Conservation (phyloP, 306 rosid species). For the Fragaria vesca region DNA sequence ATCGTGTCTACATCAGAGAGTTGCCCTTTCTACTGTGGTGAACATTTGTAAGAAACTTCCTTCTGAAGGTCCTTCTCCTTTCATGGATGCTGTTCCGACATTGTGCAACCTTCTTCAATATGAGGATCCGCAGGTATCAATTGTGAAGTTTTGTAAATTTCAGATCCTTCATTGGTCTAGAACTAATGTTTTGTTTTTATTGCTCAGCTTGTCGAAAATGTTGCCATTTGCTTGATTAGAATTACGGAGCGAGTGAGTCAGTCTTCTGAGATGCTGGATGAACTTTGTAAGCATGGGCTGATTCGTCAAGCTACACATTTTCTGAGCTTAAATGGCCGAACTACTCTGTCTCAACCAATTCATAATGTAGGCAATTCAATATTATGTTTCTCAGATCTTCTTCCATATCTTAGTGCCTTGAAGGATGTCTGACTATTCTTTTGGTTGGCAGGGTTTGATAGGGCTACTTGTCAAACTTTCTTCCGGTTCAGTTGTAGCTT, state of each 20-base stretch:
- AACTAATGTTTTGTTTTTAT: conserved; percentile 20
- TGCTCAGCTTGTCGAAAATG: conserved; percentile 86
- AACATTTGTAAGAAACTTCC: conserved; percentile 94
- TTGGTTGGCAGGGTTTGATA: conserved; percentile 73
- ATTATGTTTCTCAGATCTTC: conserved; percentile 15
- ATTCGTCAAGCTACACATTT: conserved; percentile 68
- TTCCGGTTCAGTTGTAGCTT: conserved; percentile 79
- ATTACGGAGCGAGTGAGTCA: conserved; percentile 64
- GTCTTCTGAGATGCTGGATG: conserved; percentile 79
- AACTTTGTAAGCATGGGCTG: conserved; percentile 78
- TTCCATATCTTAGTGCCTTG: conserved; percentile 22
- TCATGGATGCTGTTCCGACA: conserved; percentile 93
- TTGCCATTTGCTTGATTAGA: conserved; percentile 74
- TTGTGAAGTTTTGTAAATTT: conserved; percentile 13
- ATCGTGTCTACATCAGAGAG: conserved; percentile 56
- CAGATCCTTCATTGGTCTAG: conserved; percentile 21
- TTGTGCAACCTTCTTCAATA: conserved; percentile 91
- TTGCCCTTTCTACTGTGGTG: conserved; percentile 92
- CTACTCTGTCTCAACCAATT: conserved; percentile 56
- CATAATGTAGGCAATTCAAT: conserved; percentile 54
- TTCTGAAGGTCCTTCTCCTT: conserved; percentile 68
- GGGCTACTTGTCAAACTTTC: conserved; percentile 79
- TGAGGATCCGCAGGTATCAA: conserved; percentile 84
- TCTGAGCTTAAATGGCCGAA: conserved; percentile 59
- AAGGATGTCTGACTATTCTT: conserved; percentile 27